These are phyloP conservation scores for Ramaria sp. DNA, from an alignment of 768 basidiomycete species.

Conservation along the genomic window DNA sequence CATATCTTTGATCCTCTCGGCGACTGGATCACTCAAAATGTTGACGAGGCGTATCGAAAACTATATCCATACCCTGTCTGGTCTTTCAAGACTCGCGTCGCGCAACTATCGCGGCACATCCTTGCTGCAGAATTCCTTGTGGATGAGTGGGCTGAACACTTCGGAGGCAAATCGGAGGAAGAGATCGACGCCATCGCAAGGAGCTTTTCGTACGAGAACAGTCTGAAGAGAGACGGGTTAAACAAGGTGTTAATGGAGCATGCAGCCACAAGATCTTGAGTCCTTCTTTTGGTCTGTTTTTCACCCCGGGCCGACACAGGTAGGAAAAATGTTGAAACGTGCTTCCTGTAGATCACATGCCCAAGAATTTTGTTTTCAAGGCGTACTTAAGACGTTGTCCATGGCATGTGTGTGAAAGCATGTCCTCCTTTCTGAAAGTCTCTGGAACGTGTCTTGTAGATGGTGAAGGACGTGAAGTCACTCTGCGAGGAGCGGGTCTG, in stretches of 20 bases:
- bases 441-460: conserved; percentile 52
- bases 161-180: conserved; percentile 22
- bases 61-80: conserved; percentile 25
- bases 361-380: too few species aligned
- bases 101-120: conserved; percentile 22
- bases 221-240: conserved; percentile 21
- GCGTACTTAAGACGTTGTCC: background rate
- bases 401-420: background rate
- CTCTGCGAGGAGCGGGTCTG: conserved; percentile 64
- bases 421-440: conserved; percentile 38
- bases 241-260: conserved; percentile 14
- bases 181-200: conserved; percentile 31
- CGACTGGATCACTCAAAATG: conserved; percentile 13
- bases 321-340: background rate
- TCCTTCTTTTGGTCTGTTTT: background rate
- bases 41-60: conserved; percentile 19
- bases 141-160: conserved; percentile 21
- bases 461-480: conserved; percentile 42
- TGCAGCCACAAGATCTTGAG: background rate
- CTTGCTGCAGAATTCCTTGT: conserved; percentile 26
- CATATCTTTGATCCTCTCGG: conserved; percentile 14
- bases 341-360: background rate
- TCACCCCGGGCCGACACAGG: background rate
- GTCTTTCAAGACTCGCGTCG: conserved; percentile 19
- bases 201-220: conserved; percentile 33